phyloP scores from a whole-genome alignment of 208 protist species.

The Trypanosomatidae sp. region DNA sequence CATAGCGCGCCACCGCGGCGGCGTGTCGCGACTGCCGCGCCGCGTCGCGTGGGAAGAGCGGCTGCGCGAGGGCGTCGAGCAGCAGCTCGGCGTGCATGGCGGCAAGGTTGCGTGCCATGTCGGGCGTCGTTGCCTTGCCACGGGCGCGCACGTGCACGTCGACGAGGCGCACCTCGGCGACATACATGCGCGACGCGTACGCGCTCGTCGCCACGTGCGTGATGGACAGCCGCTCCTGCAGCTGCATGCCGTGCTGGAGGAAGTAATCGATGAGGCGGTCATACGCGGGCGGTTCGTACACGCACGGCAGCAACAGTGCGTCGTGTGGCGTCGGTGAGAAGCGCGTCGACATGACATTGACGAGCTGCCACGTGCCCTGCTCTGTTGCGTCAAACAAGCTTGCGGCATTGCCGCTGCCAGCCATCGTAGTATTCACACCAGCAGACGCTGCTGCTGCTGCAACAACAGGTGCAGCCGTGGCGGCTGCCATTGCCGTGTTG shows the following conservation, averaged over 20 bases:
- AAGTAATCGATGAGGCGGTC: slow-evolving; percentile 42
- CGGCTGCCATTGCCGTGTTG: too few relatives aligned
- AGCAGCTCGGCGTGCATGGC: slow-evolving; percentile 84
- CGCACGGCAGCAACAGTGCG: slow-evolving; percentile 61
- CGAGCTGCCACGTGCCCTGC: slow-evolving; percentile 56
- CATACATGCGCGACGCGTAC: slow-evolving; percentile 52
- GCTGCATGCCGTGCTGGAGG: slow-evolving; percentile 5
- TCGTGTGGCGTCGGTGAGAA: slow-evolving; percentile 23
- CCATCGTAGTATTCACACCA: too few relatives aligned
- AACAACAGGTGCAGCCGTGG: too few relatives aligned
- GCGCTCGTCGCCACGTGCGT: slow-evolving; percentile 5
- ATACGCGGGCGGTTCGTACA: slow-evolving; percentile 34
- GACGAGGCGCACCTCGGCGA: slow-evolving; percentile 6
- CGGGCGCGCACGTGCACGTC: slow-evolving; percentile 8
- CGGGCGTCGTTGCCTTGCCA: slow-evolving; percentile 43
- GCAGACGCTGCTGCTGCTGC: too few relatives aligned
- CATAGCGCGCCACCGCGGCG: slow-evolving; percentile 26
- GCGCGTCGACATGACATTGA: slow-evolving; percentile 13
- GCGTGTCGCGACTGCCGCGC: slow-evolving; percentile 54
- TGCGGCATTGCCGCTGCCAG: too few relatives aligned
- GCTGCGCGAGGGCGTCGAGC: slow-evolving; percentile 41
- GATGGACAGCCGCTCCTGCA: slow-evolving; percentile 22
- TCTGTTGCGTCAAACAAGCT: slow-evolving; percentile 75
- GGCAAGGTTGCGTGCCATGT: slow-evolving; percentile 42
- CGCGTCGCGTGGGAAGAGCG: slow-evolving; percentile 49